Base-by-base conservation (phyloP, 345 rosid species). In the Turritis glabra region DNA sequence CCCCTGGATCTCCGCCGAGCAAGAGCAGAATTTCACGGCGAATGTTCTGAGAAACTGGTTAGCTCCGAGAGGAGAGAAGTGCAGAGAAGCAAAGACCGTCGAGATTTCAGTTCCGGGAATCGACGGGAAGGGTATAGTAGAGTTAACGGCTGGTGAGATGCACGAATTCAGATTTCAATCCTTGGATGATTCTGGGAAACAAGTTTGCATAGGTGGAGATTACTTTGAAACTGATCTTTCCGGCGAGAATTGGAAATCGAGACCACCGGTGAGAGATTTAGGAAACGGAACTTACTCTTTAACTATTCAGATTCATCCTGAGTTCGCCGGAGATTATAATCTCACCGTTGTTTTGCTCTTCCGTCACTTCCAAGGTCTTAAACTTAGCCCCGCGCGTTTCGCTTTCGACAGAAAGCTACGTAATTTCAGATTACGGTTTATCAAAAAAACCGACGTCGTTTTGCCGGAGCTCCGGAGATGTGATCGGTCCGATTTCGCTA, bases 191-290 rank as follows among this genome's bases (percentile, higher is more conserved):
- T 79, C 86, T 0, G 76, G 83, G 15, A 83, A 81, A 41, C 83
- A 35, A 1, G 82, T 83, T 0, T 93, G 98, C 72, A 58, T 46
- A 11, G 97, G 97, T 2, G 98, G 98, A 2, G 98, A 93, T 75
- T 89, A 88, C 80, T 93, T 84, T 44, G 98, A 93, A 77, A 79
- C 87, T 1, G 98, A 91, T 84, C 89, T 93, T 22, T 89, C 96
- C 3, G 97, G 98, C 3, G 88, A 84, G 33, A 74, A 83, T 33
- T 93, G 98, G 97, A 93, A 89, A 73, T 91, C 96, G 1, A 68
- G 94, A 79, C 98, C 98, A 14, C 71, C 75, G 47, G 85, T 93
- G 26, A 88, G 72, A 59, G 96, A 93, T 75, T 85, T 93, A 8
- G 85, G 85, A 30, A 85, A 93, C 62, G 97, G 97, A 7, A 82